Conservation (phyloP, 2,329 filamentous ascomycete species). For the Elsinoe necatrix region DNA sequence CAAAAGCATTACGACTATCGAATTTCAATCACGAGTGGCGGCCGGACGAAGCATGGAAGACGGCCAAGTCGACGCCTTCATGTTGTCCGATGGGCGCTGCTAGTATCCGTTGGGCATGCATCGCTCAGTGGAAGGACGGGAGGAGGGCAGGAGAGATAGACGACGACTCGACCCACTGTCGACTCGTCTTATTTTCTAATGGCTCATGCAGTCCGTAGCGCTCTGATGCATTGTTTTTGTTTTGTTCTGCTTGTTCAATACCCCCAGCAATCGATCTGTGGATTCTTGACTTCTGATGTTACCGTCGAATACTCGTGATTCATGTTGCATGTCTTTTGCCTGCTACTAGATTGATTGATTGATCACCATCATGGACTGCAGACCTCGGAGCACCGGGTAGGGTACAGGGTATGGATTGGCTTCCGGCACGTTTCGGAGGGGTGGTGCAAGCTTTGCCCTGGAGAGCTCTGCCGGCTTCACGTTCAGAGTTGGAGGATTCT, state of each 20-base stretch:
- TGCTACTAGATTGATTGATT: neutral
- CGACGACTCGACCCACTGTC: conserved; percentile 13
- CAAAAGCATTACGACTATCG: conserved; percentile 12
- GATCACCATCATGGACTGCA: neutral
- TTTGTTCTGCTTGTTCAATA: conserved; percentile 14
- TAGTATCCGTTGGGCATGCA: neutral
- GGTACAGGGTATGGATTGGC: neutral
- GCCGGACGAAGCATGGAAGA: neutral
- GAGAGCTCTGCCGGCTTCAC: too few species aligned
- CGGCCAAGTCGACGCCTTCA: neutral
- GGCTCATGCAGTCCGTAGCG: conserved; percentile 12
- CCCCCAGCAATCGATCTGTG: conserved; percentile 16
- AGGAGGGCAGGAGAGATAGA: conserved; percentile 2
- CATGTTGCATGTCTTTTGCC: neutral
- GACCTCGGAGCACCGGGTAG: neutral
- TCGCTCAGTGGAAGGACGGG: neutral
- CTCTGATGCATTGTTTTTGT: conserved; percentile 14
- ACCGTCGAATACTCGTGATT: neutral
- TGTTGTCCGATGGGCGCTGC: neutral
- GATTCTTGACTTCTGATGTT: neutral
- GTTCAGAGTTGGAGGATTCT: too few species aligned
- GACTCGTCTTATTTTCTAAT: conserved; percentile 15
- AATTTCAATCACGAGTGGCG: neutral
- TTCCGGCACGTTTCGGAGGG: neutral
- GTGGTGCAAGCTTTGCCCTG: neutral